These are phyloP conservation scores for Triticum aestivum DNA, from an alignment of 176 grass and related monocot species.

Conservation along the genomic window DNA sequence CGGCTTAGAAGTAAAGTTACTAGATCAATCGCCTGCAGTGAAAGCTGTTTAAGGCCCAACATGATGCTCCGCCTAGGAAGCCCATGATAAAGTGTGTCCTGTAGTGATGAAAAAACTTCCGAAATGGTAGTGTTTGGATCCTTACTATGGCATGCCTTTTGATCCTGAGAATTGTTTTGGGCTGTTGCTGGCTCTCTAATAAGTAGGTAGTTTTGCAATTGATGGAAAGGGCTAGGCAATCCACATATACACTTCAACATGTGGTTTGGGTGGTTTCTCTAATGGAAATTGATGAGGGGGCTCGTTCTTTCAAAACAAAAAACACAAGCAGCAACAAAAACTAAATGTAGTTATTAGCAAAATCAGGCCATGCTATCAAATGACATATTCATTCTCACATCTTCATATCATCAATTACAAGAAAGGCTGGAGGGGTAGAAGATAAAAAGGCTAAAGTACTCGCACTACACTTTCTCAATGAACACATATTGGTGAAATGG, in stretches of 20 bases:
- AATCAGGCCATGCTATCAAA: background rate
- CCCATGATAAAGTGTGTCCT: background rate
- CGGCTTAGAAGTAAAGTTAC: background rate
- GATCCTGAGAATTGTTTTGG: background rate
- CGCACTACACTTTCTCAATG: background rate
- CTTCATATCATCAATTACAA: background rate
- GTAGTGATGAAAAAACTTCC: background rate
- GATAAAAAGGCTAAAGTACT: background rate
- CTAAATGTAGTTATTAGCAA: background rate
- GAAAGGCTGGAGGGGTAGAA: background rate
- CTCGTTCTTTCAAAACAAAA: background rate
- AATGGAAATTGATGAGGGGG: background rate
- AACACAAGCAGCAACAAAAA: background rate
- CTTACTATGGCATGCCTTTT: background rate
- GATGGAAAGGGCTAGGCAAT: too few species aligned
- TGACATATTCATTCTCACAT: background rate
- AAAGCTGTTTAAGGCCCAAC: background rate
- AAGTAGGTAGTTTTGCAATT: background rate
- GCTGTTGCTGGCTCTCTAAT: background rate
- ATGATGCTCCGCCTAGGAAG: background rate
- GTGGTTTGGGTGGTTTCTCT: background rate
- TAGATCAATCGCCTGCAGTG: background rate
- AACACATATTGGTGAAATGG: background rate
- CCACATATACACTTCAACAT: too few species aligned
- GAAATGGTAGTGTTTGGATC: background rate